These are phyloP conservation scores for Penicillium cataractarum DNA, from an alignment of 495 filamentous ascomycete genomes.

Conservation along the genomic window DNA sequence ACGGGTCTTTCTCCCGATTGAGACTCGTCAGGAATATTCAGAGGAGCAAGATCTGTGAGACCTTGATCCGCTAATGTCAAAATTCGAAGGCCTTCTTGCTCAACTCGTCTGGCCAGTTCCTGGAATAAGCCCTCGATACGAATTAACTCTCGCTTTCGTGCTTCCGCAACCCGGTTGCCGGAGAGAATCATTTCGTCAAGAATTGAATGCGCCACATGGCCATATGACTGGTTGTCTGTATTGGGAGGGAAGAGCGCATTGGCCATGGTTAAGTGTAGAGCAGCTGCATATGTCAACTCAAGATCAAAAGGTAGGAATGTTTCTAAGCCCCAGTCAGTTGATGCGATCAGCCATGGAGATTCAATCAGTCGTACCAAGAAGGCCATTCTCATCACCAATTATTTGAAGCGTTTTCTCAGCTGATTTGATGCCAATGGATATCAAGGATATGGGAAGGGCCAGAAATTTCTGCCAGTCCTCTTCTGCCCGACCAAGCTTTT, in stretches of 20 bases:
- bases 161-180: conserved; percentile 36
- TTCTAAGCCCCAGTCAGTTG: conserved; percentile 25
- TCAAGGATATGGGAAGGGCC: conserved; percentile 31
- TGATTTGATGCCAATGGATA: conserved; percentile 43
- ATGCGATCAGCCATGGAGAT: background rate
- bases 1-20: background rate
- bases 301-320: conserved; percentile 45
- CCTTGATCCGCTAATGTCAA: conserved; percentile 13
- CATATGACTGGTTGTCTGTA: conserved; percentile 21
- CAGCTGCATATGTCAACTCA: conserved; percentile 42
- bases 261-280: conserved; percentile 37
- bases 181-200: conserved; percentile 42
- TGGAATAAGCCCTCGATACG: conserved; percentile 31
- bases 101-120: conserved; percentile 23
- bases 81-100: conserved; percentile 22
- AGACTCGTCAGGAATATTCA: background rate
- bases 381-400: conserved; percentile 33
- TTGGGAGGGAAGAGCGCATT: conserved; percentile 34
- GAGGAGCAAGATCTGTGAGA: conserved; percentile 8
- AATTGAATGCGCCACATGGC: conserved; percentile 28
- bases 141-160: conserved; percentile 32
- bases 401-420: conserved; percentile 41
- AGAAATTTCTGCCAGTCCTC: conserved; percentile 36
- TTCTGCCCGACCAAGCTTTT: conserved; percentile 27
- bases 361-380: conserved; percentile 33